These are phyloP conservation scores for Carallia pectinifolia DNA, from an alignment of 345 rosid genomes.

Conservation along the genomic window DNA sequence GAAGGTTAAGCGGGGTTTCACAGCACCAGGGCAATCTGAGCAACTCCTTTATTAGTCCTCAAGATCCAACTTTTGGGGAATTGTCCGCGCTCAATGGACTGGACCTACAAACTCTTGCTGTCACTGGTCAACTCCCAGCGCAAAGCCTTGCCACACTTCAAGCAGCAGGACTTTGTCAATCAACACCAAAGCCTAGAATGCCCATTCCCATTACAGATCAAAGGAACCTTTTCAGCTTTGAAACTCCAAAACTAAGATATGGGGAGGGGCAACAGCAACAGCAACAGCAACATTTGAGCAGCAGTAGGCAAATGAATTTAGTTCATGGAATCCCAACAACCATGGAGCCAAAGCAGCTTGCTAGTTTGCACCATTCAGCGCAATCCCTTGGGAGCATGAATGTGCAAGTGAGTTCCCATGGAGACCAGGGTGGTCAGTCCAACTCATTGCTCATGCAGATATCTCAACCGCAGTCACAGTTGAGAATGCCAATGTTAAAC, in stretches of 20 bases:
- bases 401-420: slow-evolving; percentile 44
- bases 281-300: slow-evolving; percentile 33
- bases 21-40: slow-evolving; percentile 54
- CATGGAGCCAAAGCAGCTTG: slow-evolving; percentile 62
- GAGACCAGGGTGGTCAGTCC: slow-evolving; percentile 35
- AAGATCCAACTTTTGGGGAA: slow-evolving; percentile 59
- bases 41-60: slow-evolving; percentile 57
- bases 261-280: slow-evolving; percentile 64
- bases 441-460: slow-evolving; percentile 51
- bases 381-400: slow-evolving; percentile 42
- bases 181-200: slow-evolving; percentile 55
- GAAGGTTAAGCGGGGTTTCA: slow-evolving; percentile 84
- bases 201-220: slow-evolving; percentile 69
- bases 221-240: slow-evolving; percentile 72
- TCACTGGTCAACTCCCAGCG: slow-evolving; percentile 68
- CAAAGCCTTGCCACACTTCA: slow-evolving; percentile 86
- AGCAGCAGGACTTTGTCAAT: slow-evolving; percentile 65
- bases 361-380: slow-evolving; percentile 43
- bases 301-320: slow-evolving; percentile 52
- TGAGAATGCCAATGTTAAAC: slow-evolving; percentile 39
- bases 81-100: slow-evolving; percentile 59
- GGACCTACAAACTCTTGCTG: slow-evolving; percentile 77
- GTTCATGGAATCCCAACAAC: slow-evolving; percentile 71
- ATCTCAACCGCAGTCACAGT: slow-evolving; percentile 47
- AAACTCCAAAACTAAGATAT: slow-evolving; percentile 61